Conservation (phyloP, 306 rosid genomes). For the Crotalaria pallida region DNA sequence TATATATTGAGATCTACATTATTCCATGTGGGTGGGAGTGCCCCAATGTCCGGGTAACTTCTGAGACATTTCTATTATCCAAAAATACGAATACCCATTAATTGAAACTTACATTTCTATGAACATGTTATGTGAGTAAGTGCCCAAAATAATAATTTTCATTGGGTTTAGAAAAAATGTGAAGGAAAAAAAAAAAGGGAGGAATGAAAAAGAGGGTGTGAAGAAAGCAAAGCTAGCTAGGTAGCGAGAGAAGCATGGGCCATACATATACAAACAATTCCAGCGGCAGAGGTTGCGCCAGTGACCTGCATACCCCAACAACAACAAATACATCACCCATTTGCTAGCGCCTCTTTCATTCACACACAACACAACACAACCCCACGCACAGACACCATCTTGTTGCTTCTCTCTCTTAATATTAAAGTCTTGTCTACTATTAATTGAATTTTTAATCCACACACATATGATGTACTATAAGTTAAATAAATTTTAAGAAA, state of each 20-base stretch:
- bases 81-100: neutral
- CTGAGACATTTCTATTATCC: neutral
- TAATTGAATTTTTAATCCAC: too few relatives aligned
- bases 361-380: constrained; percentile 8
- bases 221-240: constrained; percentile 31
- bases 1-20: neutral
- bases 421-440: neutral
- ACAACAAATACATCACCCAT: constrained; percentile 29
- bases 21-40: constrained; percentile 19
- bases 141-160: neutral
- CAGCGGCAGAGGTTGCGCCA: constrained; percentile 41
- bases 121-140: neutral
- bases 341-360: constrained; percentile 14
- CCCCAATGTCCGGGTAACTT: neutral
- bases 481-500: too few relatives aligned
- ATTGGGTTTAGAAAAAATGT: neutral
- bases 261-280: constrained; percentile 37
- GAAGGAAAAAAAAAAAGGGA: neutral
- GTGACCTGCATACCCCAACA: constrained; percentile 44
- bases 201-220: neutral
- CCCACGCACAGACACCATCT: neutral
- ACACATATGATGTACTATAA: too few relatives aligned
- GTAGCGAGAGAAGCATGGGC: constrained; percentile 47
- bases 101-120: neutral
- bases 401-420: too few relatives aligned